Conservation (phyloP, 2,329 filamentous ascomycete genomes). For the Alternaria brassicicola region DNA sequence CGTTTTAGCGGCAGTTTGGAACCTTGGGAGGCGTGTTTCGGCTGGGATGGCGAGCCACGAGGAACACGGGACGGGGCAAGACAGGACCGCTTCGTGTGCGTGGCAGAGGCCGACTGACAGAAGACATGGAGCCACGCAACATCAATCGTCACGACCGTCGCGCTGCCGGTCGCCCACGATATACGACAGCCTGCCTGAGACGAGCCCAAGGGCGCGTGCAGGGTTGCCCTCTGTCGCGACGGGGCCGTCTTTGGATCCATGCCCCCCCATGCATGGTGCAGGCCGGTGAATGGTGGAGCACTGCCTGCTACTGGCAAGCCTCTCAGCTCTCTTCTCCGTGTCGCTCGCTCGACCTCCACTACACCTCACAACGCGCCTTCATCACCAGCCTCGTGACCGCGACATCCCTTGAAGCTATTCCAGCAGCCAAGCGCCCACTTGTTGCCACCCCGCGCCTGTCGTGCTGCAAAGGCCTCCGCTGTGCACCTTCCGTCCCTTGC, state of each 20-base stretch:
- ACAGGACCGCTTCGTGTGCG: background rate
- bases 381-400: slow-evolving; percentile 19
- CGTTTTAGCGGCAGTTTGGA: slow-evolving; percentile 8
- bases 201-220: slow-evolving; percentile 16
- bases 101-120: background rate
- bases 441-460: slow-evolving; percentile 15
- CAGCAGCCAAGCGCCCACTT: slow-evolving; percentile 32
- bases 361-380: slow-evolving; percentile 18
- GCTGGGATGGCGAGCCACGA: background rate
- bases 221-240: slow-evolving; percentile 26
- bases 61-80: slow-evolving; percentile 5
- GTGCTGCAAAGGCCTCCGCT: background rate
- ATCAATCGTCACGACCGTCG: background rate
- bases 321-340: slow-evolving; percentile 22
- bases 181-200: background rate
- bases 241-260: slow-evolving; percentile 22
- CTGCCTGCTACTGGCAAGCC: slow-evolving; percentile 22
- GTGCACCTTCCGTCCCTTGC: slow-evolving; percentile 27
- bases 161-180: background rate
- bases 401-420: slow-evolving; percentile 6
- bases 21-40: slow-evolving; percentile 3
- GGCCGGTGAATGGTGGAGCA: slow-evolving; percentile 28
- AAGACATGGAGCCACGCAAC: slow-evolving; percentile 2
- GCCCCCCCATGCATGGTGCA: slow-evolving; percentile 14
- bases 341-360: slow-evolving; percentile 22